A percentile compares a stretch with the other conserved stretches of the same genome.
Evolutionary conservation across 2,329 filamentous ascomycete genomes (phyloP).

Genomic region (Pyrenophora teres): DNA sequence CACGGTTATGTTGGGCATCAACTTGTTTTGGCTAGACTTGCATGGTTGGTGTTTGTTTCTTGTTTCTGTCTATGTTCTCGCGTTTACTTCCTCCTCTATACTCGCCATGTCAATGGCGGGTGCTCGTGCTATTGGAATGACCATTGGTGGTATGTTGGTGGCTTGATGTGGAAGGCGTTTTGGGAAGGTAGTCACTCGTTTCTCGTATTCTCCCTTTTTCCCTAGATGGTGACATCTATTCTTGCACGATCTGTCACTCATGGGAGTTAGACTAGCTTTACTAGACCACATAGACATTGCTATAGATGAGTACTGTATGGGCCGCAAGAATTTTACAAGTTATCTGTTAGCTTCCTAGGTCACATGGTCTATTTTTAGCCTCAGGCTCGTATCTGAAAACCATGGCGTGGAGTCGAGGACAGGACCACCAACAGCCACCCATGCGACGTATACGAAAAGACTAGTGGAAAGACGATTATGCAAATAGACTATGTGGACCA

Average conservation of each 20-base stretch:
- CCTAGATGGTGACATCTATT: slow-evolving; percentile 5
- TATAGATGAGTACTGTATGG: too few relatives aligned
- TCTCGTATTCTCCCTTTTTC: slow-evolving; percentile 1
- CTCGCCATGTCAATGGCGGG: slow-evolving; percentile 3
- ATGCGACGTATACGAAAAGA: slow-evolving; percentile 8
- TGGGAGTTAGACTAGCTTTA: neutral
- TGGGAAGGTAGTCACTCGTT: slow-evolving; percentile 12
- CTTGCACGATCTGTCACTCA: slow-evolving; percentile 2
- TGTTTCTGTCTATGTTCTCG: neutral
- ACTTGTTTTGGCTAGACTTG: slow-evolving; percentile 10
- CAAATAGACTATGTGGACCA: neutral
- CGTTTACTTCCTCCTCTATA: neutral
- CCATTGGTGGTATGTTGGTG: slow-evolving; percentile 8
- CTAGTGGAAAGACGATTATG: neutral
- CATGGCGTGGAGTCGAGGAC: neutral
- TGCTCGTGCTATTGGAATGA: slow-evolving; percentile 14
- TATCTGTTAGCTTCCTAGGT: neutral
- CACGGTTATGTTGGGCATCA: neutral
- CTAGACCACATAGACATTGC: neutral
- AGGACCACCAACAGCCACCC: slow-evolving; percentile 11
- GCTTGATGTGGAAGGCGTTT: slow-evolving; percentile 9
- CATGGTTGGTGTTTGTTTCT: slow-evolving; percentile 13
- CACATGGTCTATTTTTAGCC: slow-evolving; percentile 20
- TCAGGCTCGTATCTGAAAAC: slow-evolving; percentile 6
- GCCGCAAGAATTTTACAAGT: slow-evolving; percentile 1